These are phyloP conservation scores for Cryptococcus sp. DNA, from an alignment of 1,284 basidiomycete species.

Conservation along the genomic window DNA sequence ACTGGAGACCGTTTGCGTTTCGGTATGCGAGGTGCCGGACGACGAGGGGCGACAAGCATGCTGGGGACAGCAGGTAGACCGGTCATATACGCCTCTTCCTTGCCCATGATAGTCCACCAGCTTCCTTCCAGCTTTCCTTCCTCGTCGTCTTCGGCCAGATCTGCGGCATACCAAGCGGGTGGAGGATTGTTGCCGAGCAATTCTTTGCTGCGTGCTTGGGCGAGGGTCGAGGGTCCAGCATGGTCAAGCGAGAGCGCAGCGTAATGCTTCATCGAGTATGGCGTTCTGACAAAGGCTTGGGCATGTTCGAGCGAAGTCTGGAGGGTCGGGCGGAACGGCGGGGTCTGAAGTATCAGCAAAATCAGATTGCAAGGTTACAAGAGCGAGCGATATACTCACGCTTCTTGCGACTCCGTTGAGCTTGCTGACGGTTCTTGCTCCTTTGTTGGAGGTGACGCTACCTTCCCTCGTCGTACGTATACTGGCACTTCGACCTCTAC, in stretches of 20 bases:
- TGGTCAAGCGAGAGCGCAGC: constrained; percentile 26
- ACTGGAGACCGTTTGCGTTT: neutral
- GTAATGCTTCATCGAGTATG: constrained; percentile 59
- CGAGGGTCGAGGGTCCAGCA: constrained; percentile 36
- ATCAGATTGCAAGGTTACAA: neutral
- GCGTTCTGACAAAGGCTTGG: constrained; percentile 69
- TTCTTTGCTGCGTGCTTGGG: constrained; percentile 41
- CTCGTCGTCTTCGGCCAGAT: constrained; percentile 24
- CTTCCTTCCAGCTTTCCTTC: constrained; percentile 35
- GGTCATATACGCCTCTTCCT: constrained; percentile 34
- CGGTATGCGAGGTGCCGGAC: constrained; percentile 1
- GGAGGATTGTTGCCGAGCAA: constrained; percentile 25
- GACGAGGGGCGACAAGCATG: constrained; percentile 24
- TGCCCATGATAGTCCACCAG: constrained; percentile 39
- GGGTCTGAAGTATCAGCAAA: constrained; percentile 14
- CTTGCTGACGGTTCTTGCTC: constrained; percentile 17
- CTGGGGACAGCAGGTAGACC: constrained; percentile 34
- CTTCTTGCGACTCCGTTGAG: constrained; percentile 13
- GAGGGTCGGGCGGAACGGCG: constrained; percentile 38
- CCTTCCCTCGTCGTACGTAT: constrained; percentile 11
- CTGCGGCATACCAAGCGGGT: constrained; percentile 35
- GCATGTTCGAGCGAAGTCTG: constrained; percentile 33
- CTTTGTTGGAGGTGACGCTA: constrained; percentile 15
- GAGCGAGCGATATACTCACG: constrained; percentile 10
- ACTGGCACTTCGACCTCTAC: too few relatives aligned